Conservation (phyloP, 345 rosid species). For the Syzygium oleosum region DNA sequence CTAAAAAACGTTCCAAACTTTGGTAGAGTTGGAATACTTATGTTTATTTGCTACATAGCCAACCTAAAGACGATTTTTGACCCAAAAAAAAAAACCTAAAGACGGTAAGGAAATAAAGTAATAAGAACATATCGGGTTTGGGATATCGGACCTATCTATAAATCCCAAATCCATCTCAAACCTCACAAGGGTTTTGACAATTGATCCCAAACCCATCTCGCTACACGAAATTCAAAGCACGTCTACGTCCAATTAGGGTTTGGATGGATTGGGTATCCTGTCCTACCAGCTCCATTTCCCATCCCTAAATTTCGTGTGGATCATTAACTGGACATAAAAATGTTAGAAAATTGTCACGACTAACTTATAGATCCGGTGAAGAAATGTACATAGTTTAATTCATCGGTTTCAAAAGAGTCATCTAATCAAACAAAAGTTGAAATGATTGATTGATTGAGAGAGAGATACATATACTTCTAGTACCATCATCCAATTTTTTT, state of each 20-base stretch:
- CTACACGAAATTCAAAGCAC: background rate
- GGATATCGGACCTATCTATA: too few relatives aligned
- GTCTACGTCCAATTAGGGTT: background rate
- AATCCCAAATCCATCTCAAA: too few relatives aligned
- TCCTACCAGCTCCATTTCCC: background rate
- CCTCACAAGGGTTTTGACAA: background rate
- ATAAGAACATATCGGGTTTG: too few relatives aligned
- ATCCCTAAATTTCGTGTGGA: background rate
- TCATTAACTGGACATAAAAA: background rate
- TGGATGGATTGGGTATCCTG: background rate
- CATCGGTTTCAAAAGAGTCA: background rate
- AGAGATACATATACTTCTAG: background rate
- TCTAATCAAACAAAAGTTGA: background rate
- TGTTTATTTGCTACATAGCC: too few relatives aligned
- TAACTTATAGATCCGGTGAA: background rate
- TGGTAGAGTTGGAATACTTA: too few relatives aligned
- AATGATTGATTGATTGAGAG: background rate
- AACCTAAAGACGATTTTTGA: too few relatives aligned
- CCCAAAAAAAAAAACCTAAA: too few relatives aligned
- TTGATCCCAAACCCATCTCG: background rate
- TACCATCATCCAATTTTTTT: background rate
- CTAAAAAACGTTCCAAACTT: too few relatives aligned
- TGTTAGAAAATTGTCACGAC: background rate
- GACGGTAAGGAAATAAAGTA: too few relatives aligned
- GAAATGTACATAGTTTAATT: background rate